Conservation (phyloP, 2,329 filamentous ascomycete genomes). For the Sordariomycetes sp. region DNA sequence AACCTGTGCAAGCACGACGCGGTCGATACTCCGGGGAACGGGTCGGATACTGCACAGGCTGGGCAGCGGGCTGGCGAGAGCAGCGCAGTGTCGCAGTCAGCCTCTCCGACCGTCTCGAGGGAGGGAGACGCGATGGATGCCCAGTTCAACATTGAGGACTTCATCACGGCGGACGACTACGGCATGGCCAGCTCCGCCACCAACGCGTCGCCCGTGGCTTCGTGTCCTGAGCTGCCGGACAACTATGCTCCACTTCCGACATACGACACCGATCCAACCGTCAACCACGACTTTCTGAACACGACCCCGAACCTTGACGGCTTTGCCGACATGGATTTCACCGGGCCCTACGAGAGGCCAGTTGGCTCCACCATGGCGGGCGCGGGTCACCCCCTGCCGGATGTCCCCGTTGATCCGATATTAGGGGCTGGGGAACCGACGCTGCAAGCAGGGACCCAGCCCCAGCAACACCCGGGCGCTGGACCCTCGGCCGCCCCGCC, state of each 20-base stretch:
- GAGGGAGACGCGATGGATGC: not conserved
- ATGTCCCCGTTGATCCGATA: not conserved
- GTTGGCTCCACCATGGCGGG: not conserved
- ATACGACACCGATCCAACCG: not conserved
- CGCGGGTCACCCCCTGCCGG: not conserved
- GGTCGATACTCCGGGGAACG: not conserved
- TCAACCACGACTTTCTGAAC: slow-evolving; percentile 1
- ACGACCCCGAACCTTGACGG: not conserved
- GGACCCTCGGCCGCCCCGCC: no score
- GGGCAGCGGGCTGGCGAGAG: not conserved
- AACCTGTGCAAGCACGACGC: slow-evolving; percentile 9
- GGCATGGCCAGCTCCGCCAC: not conserved
- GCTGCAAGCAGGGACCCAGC: not conserved
- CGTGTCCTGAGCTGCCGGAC: not conserved
- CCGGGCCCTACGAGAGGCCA: not conserved
- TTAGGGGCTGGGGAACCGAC: not conserved
- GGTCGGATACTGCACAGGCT: not conserved
- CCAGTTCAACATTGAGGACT: not conserved
- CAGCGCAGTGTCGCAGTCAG: not conserved
- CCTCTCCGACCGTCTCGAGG: not conserved
- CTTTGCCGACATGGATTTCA: not conserved
- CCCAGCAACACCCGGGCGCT: no score
- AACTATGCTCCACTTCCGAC: not conserved
- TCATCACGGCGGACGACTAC: not conserved
- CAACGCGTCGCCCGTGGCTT: not conserved